These are phyloP conservation scores for Clitopilus passeckerianus DNA, from an alignment of 768 basidiomycete species.

Conservation along the genomic window DNA sequence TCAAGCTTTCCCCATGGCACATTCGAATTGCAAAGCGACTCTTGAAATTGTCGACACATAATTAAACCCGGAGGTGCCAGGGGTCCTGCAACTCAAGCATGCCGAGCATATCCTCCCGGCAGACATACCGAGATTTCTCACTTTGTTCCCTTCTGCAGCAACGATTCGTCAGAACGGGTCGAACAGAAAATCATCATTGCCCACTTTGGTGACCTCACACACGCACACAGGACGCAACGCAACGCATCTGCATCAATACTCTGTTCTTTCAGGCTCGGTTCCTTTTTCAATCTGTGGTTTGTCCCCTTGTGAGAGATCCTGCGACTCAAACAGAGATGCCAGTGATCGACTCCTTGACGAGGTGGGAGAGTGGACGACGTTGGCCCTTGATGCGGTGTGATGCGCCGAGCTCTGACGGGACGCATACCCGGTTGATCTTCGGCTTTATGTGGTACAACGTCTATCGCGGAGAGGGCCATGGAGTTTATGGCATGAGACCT, in stretches of 20 bases:
- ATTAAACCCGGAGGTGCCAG: neutral
- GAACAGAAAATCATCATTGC: neutral
- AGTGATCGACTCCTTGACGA: neutral
- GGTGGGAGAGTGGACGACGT: neutral
- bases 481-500: neutral
- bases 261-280: neutral
- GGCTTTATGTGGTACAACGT: neutral
- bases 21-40: too few species aligned
- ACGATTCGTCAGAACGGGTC: neutral
- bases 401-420: neutral
- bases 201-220: neutral
- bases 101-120: neutral
- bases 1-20: too few species aligned
- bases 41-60: neutral
- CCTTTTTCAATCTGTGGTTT: neutral
- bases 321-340: neutral
- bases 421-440: neutral
- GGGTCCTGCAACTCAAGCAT: neutral
- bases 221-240: neutral
- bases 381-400: neutral
- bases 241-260: neutral
- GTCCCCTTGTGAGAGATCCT: neutral
- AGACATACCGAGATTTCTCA: neutral
- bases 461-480: too few species aligned
- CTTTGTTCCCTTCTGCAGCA: too few species aligned